Conservation (phyloP, 495 filamentous ascomycete species). For the Pseudevernia furfuracea region DNA sequence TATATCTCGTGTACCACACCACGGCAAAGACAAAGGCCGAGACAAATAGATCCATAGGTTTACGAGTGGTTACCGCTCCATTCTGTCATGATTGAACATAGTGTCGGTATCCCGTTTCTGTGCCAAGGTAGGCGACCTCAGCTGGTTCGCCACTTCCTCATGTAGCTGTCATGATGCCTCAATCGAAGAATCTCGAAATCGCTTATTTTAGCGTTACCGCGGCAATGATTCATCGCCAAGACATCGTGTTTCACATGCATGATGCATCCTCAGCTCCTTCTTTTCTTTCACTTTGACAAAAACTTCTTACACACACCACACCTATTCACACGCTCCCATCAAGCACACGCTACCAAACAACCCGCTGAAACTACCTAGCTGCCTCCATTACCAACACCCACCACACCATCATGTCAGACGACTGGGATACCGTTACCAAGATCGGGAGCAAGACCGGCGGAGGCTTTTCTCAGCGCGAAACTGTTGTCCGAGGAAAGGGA, state of each 20-base stretch:
- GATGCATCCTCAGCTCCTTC: constrained; percentile 5
- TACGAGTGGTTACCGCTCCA: neutral
- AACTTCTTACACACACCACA: neutral
- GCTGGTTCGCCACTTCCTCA: neutral
- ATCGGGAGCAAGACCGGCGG: constrained; percentile 76
- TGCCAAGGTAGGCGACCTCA: neutral
- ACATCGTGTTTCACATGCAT: constrained; percentile 5
- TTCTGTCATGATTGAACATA: neutral
- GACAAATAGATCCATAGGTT: constrained; percentile 1
- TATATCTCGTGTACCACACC: constrained; percentile 10
- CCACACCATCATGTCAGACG: constrained; percentile 45
- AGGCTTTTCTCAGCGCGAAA: constrained; percentile 63
- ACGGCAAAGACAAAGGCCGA: constrained; percentile 9
- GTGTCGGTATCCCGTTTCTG: neutral
- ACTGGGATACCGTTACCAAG: constrained; percentile 87
- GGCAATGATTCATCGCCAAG: constrained; percentile 13
- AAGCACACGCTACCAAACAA: constrained; percentile 2
- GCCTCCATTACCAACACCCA: neutral
- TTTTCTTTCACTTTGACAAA: neutral
- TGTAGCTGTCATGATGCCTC: neutral
- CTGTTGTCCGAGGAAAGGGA: constrained; percentile 74
- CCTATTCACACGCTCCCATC: neutral
- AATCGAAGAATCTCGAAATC: constrained; percentile 3
- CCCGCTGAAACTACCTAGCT: neutral
- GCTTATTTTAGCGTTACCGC: constrained; percentile 17